Evolutionary conservation across 208 protist genomes (phyloP).

Genomic region (Trypanosoma boissoni): DNA sequence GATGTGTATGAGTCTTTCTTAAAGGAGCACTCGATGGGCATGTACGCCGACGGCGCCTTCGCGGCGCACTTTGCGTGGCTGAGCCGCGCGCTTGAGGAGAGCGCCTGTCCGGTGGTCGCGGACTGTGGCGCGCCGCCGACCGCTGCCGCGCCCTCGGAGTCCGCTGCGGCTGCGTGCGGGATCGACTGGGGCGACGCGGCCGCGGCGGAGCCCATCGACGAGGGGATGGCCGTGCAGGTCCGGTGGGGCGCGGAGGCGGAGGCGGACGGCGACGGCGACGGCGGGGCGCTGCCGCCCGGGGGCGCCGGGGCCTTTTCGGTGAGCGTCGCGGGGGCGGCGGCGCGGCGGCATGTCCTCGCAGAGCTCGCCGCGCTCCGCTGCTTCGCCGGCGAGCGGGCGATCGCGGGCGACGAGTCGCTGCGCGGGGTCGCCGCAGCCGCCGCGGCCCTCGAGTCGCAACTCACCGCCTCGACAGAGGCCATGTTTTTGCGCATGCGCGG

Average conservation of each 20-base stretch:
- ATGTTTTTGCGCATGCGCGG: constrained; percentile 57
- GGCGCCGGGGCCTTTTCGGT: constrained; percentile 38
- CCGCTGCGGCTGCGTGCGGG: constrained; percentile 18
- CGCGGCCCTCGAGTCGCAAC: constrained; percentile 11
- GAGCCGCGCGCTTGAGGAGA: constrained; percentile 27
- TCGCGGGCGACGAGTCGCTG: constrained; percentile 22
- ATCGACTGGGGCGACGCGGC: constrained; percentile 70
- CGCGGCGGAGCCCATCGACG: constrained; percentile 2
- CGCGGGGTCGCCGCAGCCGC: constrained; percentile 4
- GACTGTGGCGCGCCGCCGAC: not conserved
- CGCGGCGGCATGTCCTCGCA: constrained; percentile 42
- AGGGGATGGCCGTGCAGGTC: constrained; percentile 18
- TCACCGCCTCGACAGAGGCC: constrained; percentile 40
- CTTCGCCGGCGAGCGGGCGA: constrained; percentile 45
- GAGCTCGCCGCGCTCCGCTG: constrained; percentile 48
- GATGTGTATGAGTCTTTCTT: constrained; percentile 39
- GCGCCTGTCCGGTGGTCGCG: constrained; percentile 1
- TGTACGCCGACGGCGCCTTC: constrained; percentile 34
- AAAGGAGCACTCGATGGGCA: constrained; percentile 26
- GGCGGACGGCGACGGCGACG: constrained; percentile 24
- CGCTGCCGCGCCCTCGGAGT: constrained; percentile 1
- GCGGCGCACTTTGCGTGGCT: constrained; percentile 63
- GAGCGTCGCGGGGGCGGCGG: constrained; percentile 28
- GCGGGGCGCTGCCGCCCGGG: constrained; percentile 17
- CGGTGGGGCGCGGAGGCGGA: constrained; percentile 10